These are phyloP conservation scores for Trichoderma sp. DNA, from an alignment of 2,329 filamentous ascomycete genomes.

Conservation along the genomic window DNA sequence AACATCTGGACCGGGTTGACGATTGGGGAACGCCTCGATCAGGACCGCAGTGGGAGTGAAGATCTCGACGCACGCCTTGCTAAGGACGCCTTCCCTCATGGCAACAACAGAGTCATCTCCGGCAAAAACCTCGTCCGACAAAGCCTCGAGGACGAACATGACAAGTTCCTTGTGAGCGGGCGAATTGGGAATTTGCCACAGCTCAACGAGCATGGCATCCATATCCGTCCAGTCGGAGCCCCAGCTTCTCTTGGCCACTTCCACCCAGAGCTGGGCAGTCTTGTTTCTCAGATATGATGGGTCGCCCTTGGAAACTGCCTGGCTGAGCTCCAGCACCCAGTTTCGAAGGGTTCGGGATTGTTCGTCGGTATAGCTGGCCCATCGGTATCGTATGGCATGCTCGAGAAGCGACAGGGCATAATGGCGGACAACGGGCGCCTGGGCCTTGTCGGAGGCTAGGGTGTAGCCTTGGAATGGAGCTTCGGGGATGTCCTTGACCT, in stretches of 20 bases:
- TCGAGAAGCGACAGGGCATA: constrained; percentile 92
- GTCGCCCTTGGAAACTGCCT: constrained; percentile 67
- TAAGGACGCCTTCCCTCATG: constrained; percentile 77
- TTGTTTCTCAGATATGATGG: constrained; percentile 88
- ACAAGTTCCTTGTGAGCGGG: constrained; percentile 77
- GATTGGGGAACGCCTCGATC: constrained; percentile 69
- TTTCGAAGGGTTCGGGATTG: constrained; percentile 67
- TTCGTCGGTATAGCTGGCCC: constrained; percentile 67
- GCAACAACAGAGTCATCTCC: constrained; percentile 84
- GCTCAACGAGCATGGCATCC: constrained; percentile 75
- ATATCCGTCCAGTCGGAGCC: constrained; percentile 91
- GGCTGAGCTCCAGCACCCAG: constrained; percentile 77
- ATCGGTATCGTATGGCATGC: constrained; percentile 81
- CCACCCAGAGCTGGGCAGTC: constrained; percentile 89
- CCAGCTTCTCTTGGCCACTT: constrained; percentile 91
- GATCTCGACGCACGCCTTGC: constrained; percentile 87
- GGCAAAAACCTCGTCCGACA: constrained; percentile 92
- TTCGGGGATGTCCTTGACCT: constrained; percentile 73
- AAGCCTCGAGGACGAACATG: constrained; percentile 80
- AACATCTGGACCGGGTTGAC: constrained; percentile 65
- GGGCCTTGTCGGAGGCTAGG: constrained; percentile 71
- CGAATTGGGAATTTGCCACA: constrained; percentile 72
- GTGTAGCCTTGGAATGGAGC: constrained; percentile 83
- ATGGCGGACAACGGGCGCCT: constrained; percentile 81
- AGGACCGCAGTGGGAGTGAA: constrained; percentile 79